A percentile compares a stretch with the other conserved stretches of the same genome.
phyloP scores from a whole-genome alignment of 2,329 filamentous ascomycete species.

The Cladophialophora bantiana region DNA sequence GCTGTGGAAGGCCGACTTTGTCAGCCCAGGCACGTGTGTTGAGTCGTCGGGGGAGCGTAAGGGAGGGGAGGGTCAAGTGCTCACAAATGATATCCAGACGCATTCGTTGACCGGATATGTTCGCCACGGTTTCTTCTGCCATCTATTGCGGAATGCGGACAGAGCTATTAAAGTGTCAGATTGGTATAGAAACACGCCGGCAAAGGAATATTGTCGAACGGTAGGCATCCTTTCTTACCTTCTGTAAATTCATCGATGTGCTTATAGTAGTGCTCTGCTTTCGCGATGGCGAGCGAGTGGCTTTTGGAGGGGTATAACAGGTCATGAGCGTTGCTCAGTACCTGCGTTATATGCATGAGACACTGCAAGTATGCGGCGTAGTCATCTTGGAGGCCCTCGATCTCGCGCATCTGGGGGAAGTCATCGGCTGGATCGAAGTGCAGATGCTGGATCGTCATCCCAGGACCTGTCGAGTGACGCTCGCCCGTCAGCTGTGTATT shows the following conservation, averaged over 20 bases:
- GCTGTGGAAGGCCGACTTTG: slow-evolving; percentile 12
- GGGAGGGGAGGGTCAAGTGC: not conserved
- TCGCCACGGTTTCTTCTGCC: slow-evolving; percentile 28
- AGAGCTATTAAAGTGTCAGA: slow-evolving; percentile 10
- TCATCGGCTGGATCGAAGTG: slow-evolving; percentile 27
- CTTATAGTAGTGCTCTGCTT: slow-evolving; percentile 29
- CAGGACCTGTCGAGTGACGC: slow-evolving; percentile 18
- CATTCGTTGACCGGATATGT: slow-evolving; percentile 30
- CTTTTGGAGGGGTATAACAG: slow-evolving; percentile 27
- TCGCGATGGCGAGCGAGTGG: slow-evolving; percentile 26
- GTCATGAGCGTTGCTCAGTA: slow-evolving; percentile 27
- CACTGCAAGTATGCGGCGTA: slow-evolving; percentile 31
- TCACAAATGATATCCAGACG: slow-evolving; percentile 32
- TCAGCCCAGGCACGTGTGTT: not conserved
- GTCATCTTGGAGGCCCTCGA: slow-evolving; percentile 24
- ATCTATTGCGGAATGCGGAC: slow-evolving; percentile 25
- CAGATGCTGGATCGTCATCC: slow-evolving; percentile 26
- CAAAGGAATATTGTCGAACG: not conserved
- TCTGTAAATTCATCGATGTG: slow-evolving; percentile 29
- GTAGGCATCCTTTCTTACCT: slow-evolving; percentile 4
- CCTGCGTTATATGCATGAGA: slow-evolving; percentile 28
- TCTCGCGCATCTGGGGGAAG: slow-evolving; percentile 29
- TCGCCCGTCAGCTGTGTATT: not conserved
- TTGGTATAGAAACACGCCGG: slow-evolving; percentile 12
- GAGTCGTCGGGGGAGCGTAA: not conserved